These are phyloP conservation scores for Fusarium sterilihyphosum DNA, from an alignment of 2,329 filamentous ascomycete genomes.

Conservation along the genomic window DNA sequence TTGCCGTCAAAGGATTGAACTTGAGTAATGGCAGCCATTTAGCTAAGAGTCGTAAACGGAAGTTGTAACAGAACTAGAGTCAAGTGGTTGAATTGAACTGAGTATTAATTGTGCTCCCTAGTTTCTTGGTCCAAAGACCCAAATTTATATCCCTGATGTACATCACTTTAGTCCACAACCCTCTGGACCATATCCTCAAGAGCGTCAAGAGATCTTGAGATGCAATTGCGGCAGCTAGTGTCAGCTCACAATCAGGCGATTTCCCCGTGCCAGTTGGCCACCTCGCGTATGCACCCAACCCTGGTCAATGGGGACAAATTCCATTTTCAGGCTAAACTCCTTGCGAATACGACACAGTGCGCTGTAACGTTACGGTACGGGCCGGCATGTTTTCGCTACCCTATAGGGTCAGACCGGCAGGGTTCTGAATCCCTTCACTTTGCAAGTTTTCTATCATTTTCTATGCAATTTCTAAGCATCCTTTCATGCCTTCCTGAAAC, in stretches of 20 bases:
- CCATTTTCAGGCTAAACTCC: not conserved
- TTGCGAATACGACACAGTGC: not conserved
- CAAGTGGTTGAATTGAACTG: no score
- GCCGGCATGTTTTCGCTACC: not conserved
- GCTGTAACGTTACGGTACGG: not conserved
- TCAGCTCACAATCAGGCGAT: not conserved
- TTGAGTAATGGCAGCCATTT: not conserved
- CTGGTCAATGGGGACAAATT: not conserved
- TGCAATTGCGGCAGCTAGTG: not conserved
- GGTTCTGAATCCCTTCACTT: not conserved
- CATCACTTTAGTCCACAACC: not conserved
- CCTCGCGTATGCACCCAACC: not conserved
- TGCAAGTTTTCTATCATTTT: not conserved
- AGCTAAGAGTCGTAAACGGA: accelerated
- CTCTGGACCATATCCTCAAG: not conserved
- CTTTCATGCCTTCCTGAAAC: not conserved
- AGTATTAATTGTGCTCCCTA: not conserved
- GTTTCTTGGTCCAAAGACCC: not conserved
- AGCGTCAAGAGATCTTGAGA: not conserved
- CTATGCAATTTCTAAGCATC: not conserved
- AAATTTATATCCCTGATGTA: not conserved
- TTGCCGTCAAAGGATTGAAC: not conserved
- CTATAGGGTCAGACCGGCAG: not conserved
- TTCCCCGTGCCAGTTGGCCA: not conserved
- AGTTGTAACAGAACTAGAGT: accelerated